phyloP scores from a whole-genome alignment of 345 rosid genomes.

The Aegle marmelos region DNA sequence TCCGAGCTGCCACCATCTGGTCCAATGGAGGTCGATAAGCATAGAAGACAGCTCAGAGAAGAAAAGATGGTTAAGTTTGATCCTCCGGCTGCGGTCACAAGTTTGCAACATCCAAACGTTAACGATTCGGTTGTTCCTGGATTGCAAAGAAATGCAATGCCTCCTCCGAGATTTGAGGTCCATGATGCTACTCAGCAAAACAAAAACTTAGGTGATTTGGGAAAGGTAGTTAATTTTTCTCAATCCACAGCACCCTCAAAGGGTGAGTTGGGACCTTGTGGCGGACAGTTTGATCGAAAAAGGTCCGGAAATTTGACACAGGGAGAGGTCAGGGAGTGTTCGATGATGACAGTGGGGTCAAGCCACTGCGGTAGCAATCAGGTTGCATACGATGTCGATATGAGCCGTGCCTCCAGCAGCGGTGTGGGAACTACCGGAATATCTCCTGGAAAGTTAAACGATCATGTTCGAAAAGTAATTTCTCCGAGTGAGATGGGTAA shows the following conservation, averaged over 20 bases:
- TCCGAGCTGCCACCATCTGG: slow-evolving; percentile 30
- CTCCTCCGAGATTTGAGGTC: slow-evolving; percentile 44
- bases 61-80: slow-evolving; percentile 23
- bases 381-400: slow-evolving; percentile 33
- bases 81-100: slow-evolving; percentile 4
- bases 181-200: slow-evolving; percentile 25
- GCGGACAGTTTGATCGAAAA: slow-evolving; percentile 9
- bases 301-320: slow-evolving; percentile 13
- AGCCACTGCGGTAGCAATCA: slow-evolving; percentile 64
- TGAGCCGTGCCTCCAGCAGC: slow-evolving; percentile 41
- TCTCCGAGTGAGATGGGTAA: slow-evolving; percentile 31
- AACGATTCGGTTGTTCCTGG: slow-evolving; percentile 22
- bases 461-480: slow-evolving; percentile 18
- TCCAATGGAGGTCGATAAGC: slow-evolving; percentile 25
- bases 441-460: slow-evolving; percentile 26
- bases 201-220: slow-evolving; percentile 17
- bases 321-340: slow-evolving; percentile 34
- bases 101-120: slow-evolving; percentile 18
- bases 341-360: slow-evolving; percentile 58
- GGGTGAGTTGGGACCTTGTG: slow-evolving; percentile 12
- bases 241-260: slow-evolving; percentile 15
- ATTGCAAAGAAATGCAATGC: slow-evolving; percentile 26
- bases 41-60: slow-evolving; percentile 22
- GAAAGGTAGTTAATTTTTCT: slow-evolving; percentile 26
- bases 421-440: slow-evolving; percentile 30